phyloP scores from a whole-genome alignment of 192 early-diverging fungal genomes.

The Helicostylum pulchrum region DNA sequence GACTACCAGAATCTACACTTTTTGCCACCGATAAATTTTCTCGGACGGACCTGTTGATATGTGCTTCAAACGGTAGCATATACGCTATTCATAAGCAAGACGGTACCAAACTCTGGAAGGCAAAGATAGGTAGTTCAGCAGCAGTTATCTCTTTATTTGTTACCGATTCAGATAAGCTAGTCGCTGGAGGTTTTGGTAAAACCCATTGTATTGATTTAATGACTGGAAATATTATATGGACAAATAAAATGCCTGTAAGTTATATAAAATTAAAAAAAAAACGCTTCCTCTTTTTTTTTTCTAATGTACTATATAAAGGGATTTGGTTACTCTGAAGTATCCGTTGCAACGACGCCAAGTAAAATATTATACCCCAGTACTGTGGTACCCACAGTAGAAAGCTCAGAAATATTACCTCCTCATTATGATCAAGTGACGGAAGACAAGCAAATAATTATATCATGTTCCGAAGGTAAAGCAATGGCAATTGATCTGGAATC shows the following conservation, averaged over 20 bases:
- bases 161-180: slow-evolving; percentile 18
- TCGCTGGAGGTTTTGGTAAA: slow-evolving; percentile 9
- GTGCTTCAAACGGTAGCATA: slow-evolving; percentile 20
- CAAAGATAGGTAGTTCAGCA: neutral
- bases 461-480: slow-evolving; percentile 16
- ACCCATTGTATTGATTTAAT: slow-evolving; percentile 17
- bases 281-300: neutral
- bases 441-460: slow-evolving; percentile 5
- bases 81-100: slow-evolving; percentile 25
- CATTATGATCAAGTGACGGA: neutral
- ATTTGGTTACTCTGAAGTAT: slow-evolving; percentile 20
- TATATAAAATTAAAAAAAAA: neutral
- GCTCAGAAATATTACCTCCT: neutral
- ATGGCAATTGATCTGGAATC: slow-evolving; percentile 16
- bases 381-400: neutral
- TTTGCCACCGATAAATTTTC: neutral
- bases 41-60: slow-evolving; percentile 15
- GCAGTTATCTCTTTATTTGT: slow-evolving; percentile 19
- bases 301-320: slow-evolving; percentile 1
- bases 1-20: neutral
- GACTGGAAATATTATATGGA: slow-evolving; percentile 22
- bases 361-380: neutral
- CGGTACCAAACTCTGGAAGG: slow-evolving; percentile 16
- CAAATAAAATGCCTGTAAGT: slow-evolving; percentile 29
- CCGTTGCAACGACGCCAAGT: slow-evolving; percentile 14